Evolutionary conservation across 1,139 yeast genomes (phyloP).

Genomic region (Kodamaea arcana): DNA sequence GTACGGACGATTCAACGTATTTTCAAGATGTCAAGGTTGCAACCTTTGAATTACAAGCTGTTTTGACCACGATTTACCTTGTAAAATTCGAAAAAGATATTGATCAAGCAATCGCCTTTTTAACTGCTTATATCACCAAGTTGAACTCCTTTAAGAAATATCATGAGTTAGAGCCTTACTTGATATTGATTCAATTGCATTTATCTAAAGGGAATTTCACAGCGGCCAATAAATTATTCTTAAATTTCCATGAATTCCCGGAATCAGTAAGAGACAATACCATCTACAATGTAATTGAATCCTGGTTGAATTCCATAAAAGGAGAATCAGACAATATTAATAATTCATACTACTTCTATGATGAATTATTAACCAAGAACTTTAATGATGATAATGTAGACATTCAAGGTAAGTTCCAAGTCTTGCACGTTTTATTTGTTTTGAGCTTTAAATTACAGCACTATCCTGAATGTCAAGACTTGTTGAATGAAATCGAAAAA

Average conservation of each 20-base stretch:
- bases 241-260: slow-evolving; percentile 37
- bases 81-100: slow-evolving; percentile 36
- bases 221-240: slow-evolving; percentile 34
- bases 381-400: slow-evolving; percentile 39
- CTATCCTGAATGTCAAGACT: slow-evolving; percentile 44
- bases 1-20: slow-evolving; percentile 26
- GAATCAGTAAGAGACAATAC: slow-evolving; percentile 56
- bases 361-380: slow-evolving; percentile 56
- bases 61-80: slow-evolving; percentile 40
- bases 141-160: slow-evolving; percentile 11
- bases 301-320: slow-evolving; percentile 54
- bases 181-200: slow-evolving; percentile 41
- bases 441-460: slow-evolving; percentile 45
- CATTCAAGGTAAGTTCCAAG: slow-evolving; percentile 31
- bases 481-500: slow-evolving; percentile 39
- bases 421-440: slow-evolving; percentile 36
- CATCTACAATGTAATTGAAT: slow-evolving; percentile 63
- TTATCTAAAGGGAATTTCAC: slow-evolving; percentile 36
- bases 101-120: slow-evolving; percentile 36
- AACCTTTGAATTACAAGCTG: slow-evolving; percentile 35
- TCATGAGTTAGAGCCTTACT: slow-evolving; percentile 42
- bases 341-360: slow-evolving; percentile 67
- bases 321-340: slow-evolving; percentile 58
- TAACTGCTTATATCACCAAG: slow-evolving; percentile 17
- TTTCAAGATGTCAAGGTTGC: slow-evolving; percentile 34